Evolutionary conservation across 441 rosid species (phyloP).

Genomic region (Monsonia emarginata): DNA sequence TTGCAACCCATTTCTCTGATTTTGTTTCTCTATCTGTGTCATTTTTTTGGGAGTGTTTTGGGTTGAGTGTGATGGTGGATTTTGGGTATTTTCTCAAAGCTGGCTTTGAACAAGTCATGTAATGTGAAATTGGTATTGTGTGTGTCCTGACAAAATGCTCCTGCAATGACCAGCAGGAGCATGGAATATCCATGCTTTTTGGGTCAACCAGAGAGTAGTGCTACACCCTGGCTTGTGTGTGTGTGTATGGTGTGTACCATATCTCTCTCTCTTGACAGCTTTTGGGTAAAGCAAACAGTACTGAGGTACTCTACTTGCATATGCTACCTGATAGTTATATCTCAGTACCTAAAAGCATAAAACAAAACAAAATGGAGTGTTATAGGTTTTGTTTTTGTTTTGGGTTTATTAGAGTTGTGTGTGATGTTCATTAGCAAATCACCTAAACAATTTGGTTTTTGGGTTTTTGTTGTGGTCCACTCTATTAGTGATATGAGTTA

Average conservation of each 20-base stretch:
- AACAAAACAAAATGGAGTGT: not conserved
- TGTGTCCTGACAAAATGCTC: constrained; percentile 10
- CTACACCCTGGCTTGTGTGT: not conserved
- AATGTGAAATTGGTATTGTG: not conserved
- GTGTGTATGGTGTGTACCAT: not conserved
- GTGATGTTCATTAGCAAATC: no score
- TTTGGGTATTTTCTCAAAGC: no score
- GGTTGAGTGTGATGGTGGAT: no score
- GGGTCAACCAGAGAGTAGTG: constrained; percentile 17
- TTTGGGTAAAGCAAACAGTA: constrained; percentile 5
- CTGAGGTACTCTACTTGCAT: not conserved
- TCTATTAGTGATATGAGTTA: not conserved
- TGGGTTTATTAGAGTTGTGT: no score
- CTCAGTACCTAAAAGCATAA: not conserved
- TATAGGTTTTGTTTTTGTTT: not conserved
- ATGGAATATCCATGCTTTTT: constrained; percentile 22
- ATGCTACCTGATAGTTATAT: not conserved
- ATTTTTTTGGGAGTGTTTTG: no score
- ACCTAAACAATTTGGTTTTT: no score
- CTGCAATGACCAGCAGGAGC: constrained; percentile 16
- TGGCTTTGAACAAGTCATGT: no score
- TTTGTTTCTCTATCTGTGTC: no score
- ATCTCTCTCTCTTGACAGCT: constrained; percentile 23
- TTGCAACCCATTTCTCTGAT: no score
- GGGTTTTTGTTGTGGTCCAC: constrained; percentile 1